Evolutionary conservation across 202 grass and related monocot genomes (phyloP), one percentile per base, ranked within the genome.

Genomic region (Bolboschoenoplectus hybrid): DNA sequence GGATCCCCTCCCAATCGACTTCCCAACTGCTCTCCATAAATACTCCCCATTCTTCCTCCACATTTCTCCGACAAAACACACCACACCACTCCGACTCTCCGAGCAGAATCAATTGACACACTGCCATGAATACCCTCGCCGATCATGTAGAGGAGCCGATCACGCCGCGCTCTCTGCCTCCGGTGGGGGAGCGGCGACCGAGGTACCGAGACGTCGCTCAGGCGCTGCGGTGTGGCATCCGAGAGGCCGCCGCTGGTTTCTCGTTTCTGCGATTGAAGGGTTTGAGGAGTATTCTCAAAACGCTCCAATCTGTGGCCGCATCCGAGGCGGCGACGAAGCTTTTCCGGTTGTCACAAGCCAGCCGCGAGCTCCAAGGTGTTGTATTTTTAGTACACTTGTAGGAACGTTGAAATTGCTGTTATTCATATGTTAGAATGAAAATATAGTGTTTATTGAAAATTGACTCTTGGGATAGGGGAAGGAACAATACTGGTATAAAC

Each of bases 291-390:
- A 83, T 91, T 75, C 78, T 93, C 61, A 90, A 88, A 64, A 83
- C 89, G 53, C 89, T 93, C 38, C 71, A 77, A 80, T 88, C 70
- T 45, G 39, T 50, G 11, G 63, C 82, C 45, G 85, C 34, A 12
- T 50, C 86, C 9, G 85, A 82, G 39, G 72, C 56, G 34, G 13
- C 44, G 9, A 49, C 60, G 2, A 53, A 62, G 19, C 82, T 89
- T 81, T 93, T 93, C 85, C 73, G 71, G 82, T 72, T 87, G 9
- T 88, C 87, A 9, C 87, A 93, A 46, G 41, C 87, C 79, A 85
- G 90, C 61, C 91, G 88, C 32, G 87, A 93, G 53, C 89, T 93
- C 82, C 89, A 91, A 93, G 91, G 89, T 92, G 2, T 9, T 58
- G 34, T 35, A 6, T 16, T 75, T 53, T 76, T 16, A 76, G 11